These are phyloP conservation scores for Malus hybrid DNA, from an alignment of 331 rosid species.

Conservation along the genomic window DNA sequence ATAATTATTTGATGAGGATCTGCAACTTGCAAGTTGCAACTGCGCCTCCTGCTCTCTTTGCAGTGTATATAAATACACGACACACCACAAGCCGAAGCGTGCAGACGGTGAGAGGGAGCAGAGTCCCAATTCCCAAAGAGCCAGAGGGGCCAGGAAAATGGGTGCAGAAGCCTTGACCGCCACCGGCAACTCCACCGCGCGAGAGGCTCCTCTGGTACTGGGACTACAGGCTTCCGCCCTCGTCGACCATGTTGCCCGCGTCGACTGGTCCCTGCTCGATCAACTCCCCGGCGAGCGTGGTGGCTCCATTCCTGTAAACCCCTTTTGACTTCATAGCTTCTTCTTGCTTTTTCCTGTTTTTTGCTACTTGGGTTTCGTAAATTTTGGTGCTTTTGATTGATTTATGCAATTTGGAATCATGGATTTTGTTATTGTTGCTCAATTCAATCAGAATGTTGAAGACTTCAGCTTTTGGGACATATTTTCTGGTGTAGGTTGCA, in stretches of 20 bases:
- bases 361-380: neutral
- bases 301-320: slow-evolving; percentile 67
- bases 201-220: slow-evolving; percentile 49
- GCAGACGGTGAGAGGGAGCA: neutral
- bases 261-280: slow-evolving; percentile 52
- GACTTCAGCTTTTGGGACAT: neutral
- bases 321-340: neutral
- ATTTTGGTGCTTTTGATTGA: neutral
- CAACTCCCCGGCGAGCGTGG: slow-evolving; percentile 84
- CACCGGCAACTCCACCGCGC: neutral
- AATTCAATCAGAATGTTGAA: neutral
- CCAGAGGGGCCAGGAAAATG: slow-evolving; percentile 20
- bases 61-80: slow-evolving; percentile 1
- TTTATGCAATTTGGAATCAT: neutral
- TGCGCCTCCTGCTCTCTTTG: neutral
- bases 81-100: neutral
- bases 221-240: slow-evolving; percentile 89
- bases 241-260: slow-evolving; percentile 66
- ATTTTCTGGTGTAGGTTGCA: slow-evolving; percentile 36
- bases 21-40: neutral
- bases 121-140: neutral
- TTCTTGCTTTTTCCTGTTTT: neutral
- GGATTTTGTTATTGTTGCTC: neutral
- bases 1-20: too few relatives aligned
- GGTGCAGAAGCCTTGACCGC: slow-evolving; percentile 26